Conservation (phyloP, 106 monocot genomes). For the Gastrodia elata region DNA sequence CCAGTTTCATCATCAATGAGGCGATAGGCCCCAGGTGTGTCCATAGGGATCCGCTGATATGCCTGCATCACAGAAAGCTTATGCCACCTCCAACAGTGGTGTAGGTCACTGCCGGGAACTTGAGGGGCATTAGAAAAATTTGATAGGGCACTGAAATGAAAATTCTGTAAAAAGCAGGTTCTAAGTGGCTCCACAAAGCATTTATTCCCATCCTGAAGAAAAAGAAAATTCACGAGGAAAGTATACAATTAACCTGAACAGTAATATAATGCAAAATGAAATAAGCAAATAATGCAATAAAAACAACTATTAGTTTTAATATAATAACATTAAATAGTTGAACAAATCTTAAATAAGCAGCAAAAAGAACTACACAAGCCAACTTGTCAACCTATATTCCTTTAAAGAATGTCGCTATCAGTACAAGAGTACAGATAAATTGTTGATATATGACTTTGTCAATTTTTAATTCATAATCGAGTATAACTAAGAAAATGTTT, state of each 20-base stretch:
- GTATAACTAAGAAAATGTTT: background rate
- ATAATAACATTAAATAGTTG: background rate
- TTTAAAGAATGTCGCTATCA: no score
- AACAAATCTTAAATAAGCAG: background rate
- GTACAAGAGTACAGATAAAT: background rate
- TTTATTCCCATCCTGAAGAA: background rate
- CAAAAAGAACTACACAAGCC: background rate
- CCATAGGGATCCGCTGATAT: slow-evolving; percentile 46
- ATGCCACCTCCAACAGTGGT: background rate
- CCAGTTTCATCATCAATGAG: slow-evolving; percentile 61
- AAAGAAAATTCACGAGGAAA: background rate
- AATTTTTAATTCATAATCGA: background rate
- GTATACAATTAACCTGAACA: background rate
- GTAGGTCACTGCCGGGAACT: no score
- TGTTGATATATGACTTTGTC: background rate
- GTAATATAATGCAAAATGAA: background rate
- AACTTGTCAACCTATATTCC: background rate
- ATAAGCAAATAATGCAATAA: background rate
- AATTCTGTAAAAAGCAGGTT: slow-evolving; percentile 3
- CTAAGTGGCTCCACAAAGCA: background rate
- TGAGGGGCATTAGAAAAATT: background rate
- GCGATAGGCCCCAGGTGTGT: slow-evolving; percentile 68
- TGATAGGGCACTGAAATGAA: background rate
- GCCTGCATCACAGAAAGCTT: background rate
- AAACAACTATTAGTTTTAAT: background rate